phyloP scores from a whole-genome alignment of 2,329 filamentous ascomycete species.

The Pseudocercospora vitis region DNA sequence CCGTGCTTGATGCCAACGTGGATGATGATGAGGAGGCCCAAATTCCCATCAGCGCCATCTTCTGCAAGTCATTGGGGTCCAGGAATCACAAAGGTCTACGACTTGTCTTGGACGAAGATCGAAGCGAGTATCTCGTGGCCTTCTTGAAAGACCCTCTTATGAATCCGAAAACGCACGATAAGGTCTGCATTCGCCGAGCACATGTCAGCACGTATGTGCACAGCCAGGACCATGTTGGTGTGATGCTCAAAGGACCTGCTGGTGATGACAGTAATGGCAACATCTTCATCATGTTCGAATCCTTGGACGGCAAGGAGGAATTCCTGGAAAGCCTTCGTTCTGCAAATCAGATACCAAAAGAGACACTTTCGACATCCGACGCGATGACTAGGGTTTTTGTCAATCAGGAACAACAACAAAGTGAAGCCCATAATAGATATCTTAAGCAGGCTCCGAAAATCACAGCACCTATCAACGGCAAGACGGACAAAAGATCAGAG shows the following conservation, averaged over 20 bases:
- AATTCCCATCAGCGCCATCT: conserved; percentile 10
- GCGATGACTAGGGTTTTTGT: neutral
- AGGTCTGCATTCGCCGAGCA: conserved; percentile 9
- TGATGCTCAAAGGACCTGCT: conserved; percentile 14
- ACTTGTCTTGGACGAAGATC: conserved; percentile 14
- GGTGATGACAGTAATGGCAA: conserved; percentile 12
- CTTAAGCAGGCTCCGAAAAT: neutral
- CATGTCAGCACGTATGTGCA: neutral
- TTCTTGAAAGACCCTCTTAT: neutral
- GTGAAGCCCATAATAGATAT: neutral
- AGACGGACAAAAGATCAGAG: neutral
- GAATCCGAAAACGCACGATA: neutral
- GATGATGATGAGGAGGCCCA: neutral
- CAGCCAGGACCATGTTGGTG: neutral
- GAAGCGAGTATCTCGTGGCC: neutral
- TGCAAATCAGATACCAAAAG: neutral
- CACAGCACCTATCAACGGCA: neutral
- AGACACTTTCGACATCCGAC: neutral
- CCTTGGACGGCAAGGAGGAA: neutral
- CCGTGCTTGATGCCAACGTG: neutral
- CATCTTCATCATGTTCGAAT: conserved; percentile 16
- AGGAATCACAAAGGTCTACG: neutral
- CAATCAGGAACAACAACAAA: neutral
- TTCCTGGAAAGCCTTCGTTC: neutral
- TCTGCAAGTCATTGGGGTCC: conserved; percentile 14